A percentile compares a stretch with the other conserved stretches of the same genome.
Evolutionary conservation across 208 protist species (phyloP).

Genomic region (Endotrypanum monterogeii): DNA sequence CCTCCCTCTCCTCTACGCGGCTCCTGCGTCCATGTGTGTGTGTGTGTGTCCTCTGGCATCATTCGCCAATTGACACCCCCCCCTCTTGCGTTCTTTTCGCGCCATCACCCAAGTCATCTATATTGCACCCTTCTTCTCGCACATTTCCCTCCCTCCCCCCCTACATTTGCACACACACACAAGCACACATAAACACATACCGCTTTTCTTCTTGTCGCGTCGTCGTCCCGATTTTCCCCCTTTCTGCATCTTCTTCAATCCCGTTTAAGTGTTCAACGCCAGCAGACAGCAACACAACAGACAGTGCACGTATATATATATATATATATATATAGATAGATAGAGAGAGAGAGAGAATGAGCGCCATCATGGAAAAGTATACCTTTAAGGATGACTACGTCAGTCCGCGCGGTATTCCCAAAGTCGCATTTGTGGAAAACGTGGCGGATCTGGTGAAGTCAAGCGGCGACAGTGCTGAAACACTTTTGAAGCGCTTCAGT

Average conservation of each 20-base stretch:
- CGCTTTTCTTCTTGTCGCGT: too few species aligned
- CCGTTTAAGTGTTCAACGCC: too few species aligned
- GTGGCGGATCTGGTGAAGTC: conserved; percentile 75
- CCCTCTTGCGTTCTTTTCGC: background rate
- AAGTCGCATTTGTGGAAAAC: conserved; percentile 86
- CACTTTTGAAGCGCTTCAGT: conserved; percentile 83
- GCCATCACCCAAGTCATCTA: background rate
- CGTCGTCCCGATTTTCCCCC: background rate
- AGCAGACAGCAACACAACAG: too few species aligned
- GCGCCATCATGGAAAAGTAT: conserved; percentile 55
- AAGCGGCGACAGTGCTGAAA: conserved; percentile 77
- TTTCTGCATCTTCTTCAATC: background rate
- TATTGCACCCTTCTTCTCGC: background rate
- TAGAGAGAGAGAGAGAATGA: background rate
- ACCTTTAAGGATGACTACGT: conserved; percentile 87
- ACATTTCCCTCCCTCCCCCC: background rate
- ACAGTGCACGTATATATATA: conserved; percentile 1
- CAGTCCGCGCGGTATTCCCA: conserved; percentile 87
- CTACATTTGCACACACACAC: too few species aligned
- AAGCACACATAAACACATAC: too few species aligned
- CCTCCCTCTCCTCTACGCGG: background rate
- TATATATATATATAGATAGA: conserved; percentile 5
- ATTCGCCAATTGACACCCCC: background rate
- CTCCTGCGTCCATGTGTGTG: background rate
- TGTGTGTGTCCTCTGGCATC: background rate